Base-by-base conservation (phyloP, 2,329 filamentous ascomycete genomes). In the Pseudogymnoascus destructans region DNA sequence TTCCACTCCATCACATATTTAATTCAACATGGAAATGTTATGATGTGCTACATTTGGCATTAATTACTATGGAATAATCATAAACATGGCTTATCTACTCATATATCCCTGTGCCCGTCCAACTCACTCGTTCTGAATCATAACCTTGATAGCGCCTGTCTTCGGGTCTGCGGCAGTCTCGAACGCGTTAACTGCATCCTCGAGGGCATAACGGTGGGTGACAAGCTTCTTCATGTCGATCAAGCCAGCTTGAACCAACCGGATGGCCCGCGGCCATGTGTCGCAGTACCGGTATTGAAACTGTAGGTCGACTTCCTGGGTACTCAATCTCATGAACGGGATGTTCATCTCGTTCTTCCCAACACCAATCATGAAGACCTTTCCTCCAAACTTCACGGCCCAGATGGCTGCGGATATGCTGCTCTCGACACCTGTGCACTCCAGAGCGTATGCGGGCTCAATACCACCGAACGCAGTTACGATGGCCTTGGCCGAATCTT, bases 281-380 rank as follows among this genome's bases (percentile, higher is more conserved):
- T 97, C 96, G 75, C 80, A 81, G 77, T 97, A 97, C 61, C 93
- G 82, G 76, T 97, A 97, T 76, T 97, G 92, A 73, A 96, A 93
- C 74, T 95, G 89, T 61, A 97, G 77, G 73, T 97, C 92, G 65
- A 97, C 87, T 75, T 97, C 93, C 63, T 88, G 81, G 5, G 91
- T 92, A 66, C 86, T 92, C 59, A 92, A 80, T 57, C 89, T 77
- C 92, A 96, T 96, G 72, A 97, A 97, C 25, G 92, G 92, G 63
- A 97, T 86, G 73, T 82, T 89, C 77, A 97, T 93, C 77, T 96
- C 89, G 71, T 93, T 91, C 78, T 87, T 92, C 64, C 92, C 93
- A 2, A 97, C 91, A 38, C 92, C 92, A 64, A 96, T 95, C 63
- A 97, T 86, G 69, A 97, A 97, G 58, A 97, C 92, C 74, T 95